Percentiles rank a stretch among this genome's conserved stretches.
phyloP scores from a whole-genome alignment of 2,329 filamentous ascomycete genomes.

The Aureobasidium musti region DNA sequence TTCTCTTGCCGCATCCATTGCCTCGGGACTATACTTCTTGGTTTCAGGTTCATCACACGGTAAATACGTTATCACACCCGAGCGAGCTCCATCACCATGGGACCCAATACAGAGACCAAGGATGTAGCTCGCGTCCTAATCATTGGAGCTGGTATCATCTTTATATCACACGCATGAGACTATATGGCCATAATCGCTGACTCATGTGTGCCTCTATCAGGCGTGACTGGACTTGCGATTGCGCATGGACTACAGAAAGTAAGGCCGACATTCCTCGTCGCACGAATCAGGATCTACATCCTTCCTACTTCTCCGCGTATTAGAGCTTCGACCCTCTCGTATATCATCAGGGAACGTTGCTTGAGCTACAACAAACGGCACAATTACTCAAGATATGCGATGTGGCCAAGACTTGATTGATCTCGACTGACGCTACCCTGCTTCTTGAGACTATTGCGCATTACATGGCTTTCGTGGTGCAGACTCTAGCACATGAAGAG shows the following conservation, averaged over 20 bases:
- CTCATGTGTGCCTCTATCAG: slow-evolving; percentile 11
- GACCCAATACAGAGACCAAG: background rate
- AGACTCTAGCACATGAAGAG: background rate
- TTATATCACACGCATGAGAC: background rate
- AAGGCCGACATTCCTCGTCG: background rate
- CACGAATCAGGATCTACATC: background rate
- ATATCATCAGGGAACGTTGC: background rate
- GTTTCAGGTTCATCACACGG: background rate
- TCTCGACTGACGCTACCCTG: background rate
- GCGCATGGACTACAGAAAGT: slow-evolving; percentile 37
- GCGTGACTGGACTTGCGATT: slow-evolving; percentile 35
- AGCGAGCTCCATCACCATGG: background rate
- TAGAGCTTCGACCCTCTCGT: background rate
- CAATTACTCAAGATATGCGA: background rate
- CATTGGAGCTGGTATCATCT: slow-evolving; percentile 34
- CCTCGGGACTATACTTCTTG: background rate
- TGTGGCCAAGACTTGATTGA: background rate
- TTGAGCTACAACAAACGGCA: background rate
- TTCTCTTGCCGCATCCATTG: background rate
- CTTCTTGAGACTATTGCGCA: background rate
- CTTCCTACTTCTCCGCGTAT: background rate
- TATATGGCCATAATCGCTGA: background rate
- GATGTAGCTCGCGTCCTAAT: slow-evolving; percentile 34
- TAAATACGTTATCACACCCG: background rate
- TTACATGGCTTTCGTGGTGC: background rate